These are phyloP conservation scores for Candida peoriensis DNA, from an alignment of 805 yeast species.

Conservation along the genomic window DNA sequence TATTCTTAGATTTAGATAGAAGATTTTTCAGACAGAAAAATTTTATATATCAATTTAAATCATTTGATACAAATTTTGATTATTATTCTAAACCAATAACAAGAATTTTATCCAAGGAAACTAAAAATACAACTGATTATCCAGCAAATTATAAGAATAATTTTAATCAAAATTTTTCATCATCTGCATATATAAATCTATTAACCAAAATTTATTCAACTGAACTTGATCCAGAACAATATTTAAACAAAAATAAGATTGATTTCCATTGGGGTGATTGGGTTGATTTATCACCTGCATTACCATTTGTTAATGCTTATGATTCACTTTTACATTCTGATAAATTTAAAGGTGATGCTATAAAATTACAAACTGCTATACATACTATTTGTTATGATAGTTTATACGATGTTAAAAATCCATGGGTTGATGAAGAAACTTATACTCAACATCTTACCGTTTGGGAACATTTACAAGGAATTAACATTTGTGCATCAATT, in stretches of 20 bases:
- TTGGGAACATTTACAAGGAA: constrained; percentile 23
- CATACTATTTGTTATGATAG: constrained; percentile 19
- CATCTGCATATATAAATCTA: constrained; percentile 13
- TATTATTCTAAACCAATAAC: constrained; percentile 4
- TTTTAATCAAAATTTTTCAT: constrained; percentile 17
- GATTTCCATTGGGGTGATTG: constrained; percentile 31
- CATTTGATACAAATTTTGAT: constrained; percentile 4
- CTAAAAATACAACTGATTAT: constrained; percentile 2
- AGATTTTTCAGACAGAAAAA: constrained; percentile 16
- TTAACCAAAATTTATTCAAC: constrained; percentile 7
- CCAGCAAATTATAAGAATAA: constrained; percentile 5
- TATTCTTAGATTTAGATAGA: constrained; percentile 16
- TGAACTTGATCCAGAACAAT: constrained; percentile 15
- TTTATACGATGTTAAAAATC: constrained; percentile 16
- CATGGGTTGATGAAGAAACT: constrained; percentile 22
- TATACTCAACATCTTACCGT: constrained; percentile 9
- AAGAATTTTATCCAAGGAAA: background rate
- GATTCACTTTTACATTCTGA: constrained; percentile 7
- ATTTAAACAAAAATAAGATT: constrained; percentile 8
- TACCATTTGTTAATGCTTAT: constrained; percentile 25
- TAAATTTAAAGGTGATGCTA: constrained; percentile 6
- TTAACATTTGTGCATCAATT: constrained; percentile 26
- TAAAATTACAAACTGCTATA: constrained; percentile 4
- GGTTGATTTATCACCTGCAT: constrained; percentile 24
- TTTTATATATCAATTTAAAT: constrained; percentile 18